phyloP scores from a whole-genome alignment of 306 rosid species.

The Citrullus mucosospermus region DNA sequence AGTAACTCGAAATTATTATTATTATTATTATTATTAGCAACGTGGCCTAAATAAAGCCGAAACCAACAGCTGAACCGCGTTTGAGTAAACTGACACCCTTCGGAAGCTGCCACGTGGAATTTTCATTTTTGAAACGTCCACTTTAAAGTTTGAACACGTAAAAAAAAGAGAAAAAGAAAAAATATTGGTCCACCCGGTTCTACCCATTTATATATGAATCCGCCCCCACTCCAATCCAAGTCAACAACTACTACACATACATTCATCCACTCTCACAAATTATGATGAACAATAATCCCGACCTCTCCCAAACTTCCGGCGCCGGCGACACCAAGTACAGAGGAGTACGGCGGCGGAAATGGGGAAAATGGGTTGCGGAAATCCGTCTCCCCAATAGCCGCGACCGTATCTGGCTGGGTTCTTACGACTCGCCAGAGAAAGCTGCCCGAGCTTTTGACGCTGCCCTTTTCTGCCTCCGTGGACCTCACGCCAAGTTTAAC shows the following conservation, averaged over 20 bases:
- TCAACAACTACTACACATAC: not conserved
- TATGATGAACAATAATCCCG: not conserved
- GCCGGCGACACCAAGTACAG: slow-evolving; percentile 15
- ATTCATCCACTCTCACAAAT: too few relatives aligned
- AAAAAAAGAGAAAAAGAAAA: too few relatives aligned
- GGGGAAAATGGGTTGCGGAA: slow-evolving; percentile 88
- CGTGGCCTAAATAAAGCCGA: not conserved
- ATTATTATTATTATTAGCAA: not conserved
- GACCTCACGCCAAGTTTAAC: slow-evolving; percentile 43
- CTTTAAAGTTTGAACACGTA: not conserved
- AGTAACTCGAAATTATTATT: too few relatives aligned
- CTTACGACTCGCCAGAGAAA: slow-evolving; percentile 48
- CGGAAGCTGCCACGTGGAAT: not conserved
- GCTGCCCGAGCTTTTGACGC: slow-evolving; percentile 93
- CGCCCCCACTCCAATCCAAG: not conserved
- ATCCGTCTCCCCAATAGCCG: slow-evolving; percentile 80
- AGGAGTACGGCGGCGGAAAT: slow-evolving; percentile 71
- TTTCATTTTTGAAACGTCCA: not conserved
- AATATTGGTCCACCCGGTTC: not conserved
- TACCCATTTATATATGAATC: not conserved
- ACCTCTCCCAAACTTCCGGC: not conserved
- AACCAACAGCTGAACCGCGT: not conserved
- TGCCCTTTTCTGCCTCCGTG: slow-evolving; percentile 70
- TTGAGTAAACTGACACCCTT: not conserved
- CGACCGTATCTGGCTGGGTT: slow-evolving; percentile 78